phyloP scores from a whole-genome alignment of 1,284 basidiomycete species.

The Trichosporon asahii region DNA sequence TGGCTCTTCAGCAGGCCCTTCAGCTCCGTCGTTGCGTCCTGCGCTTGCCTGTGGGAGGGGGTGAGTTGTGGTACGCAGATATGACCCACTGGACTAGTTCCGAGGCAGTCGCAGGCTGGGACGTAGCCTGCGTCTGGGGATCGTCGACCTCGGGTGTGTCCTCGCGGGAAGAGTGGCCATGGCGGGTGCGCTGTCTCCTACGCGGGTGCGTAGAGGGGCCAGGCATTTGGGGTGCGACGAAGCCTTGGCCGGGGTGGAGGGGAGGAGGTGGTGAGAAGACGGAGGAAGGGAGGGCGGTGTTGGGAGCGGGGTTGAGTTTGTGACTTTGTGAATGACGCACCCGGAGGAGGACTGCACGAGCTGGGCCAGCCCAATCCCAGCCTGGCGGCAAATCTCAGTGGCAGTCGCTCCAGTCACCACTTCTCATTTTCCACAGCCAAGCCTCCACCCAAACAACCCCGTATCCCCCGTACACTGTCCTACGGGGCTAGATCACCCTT shows the following conservation, averaged over 20 bases:
- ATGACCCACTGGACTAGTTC: background rate
- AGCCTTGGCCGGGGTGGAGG: background rate
- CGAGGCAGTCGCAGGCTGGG: background rate
- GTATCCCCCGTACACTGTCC: background rate
- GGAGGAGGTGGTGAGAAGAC: background rate
- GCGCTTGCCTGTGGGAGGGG: constrained; percentile 20
- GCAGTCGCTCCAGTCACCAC: constrained; percentile 1
- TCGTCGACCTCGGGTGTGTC: constrained; percentile 9
- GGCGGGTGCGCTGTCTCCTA: constrained; percentile 6
- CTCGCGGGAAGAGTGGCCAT: constrained; percentile 8
- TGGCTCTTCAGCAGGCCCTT: constrained; percentile 58
- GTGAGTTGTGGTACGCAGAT: background rate
- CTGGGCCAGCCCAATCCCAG: background rate
- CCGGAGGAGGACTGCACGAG: background rate
- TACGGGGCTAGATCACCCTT: background rate
- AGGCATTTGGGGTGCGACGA: constrained; percentile 1
- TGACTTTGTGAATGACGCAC: constrained; percentile 1
- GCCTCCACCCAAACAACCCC: background rate
- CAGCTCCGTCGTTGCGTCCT: constrained; percentile 37
- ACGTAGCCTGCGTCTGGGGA: background rate
- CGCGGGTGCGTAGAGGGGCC: constrained; percentile 8
- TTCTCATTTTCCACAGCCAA: background rate
- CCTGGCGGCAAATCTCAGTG: constrained; percentile 4
- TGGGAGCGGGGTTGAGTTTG: background rate
- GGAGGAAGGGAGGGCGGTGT: background rate